Percentiles rank a stretch among this genome's conserved stretches.
These are phyloP conservation scores for Colletotrichum sp. DNA, from an alignment of 2,329 filamentous ascomycete genomes.

Conservation along the genomic window DNA sequence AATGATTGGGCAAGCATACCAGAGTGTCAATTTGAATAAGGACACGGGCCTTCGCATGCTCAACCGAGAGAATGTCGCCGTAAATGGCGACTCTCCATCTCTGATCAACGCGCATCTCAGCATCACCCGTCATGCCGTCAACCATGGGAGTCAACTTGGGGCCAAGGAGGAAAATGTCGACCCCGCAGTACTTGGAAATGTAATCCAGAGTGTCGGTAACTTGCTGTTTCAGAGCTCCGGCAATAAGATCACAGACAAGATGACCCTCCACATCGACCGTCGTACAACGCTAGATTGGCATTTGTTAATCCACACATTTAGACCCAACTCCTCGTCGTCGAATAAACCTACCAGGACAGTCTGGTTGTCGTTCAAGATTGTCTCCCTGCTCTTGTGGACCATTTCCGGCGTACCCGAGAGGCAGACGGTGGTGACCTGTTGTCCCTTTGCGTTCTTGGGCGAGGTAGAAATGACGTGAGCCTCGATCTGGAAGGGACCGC, in stretches of 20 bases:
- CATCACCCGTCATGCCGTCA: constrained; percentile 76
- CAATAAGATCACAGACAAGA: constrained; percentile 77
- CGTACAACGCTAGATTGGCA: constrained; percentile 78
- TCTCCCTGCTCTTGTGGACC: constrained; percentile 88
- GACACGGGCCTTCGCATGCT: constrained; percentile 95
- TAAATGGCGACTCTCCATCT: constrained; percentile 93
- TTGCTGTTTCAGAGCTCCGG: constrained; percentile 69
- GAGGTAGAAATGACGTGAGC: constrained; percentile 85
- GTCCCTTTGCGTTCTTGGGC: constrained; percentile 72
- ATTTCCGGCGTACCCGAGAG: constrained; percentile 87
- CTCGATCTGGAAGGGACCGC: constrained; percentile 73
- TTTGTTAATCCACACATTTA: constrained; percentile 26
- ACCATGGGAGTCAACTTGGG: constrained; percentile 85
- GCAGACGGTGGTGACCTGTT: constrained; percentile 84
- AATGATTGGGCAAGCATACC: constrained; percentile 50
- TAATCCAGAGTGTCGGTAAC: constrained; percentile 87
- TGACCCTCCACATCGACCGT: constrained; percentile 93
- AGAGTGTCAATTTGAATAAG: constrained; percentile 97
- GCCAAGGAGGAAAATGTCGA: constrained; percentile 94
- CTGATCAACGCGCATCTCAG: constrained; percentile 85
- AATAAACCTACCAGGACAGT: constrained; percentile 79
- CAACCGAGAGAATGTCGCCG: constrained; percentile 91
- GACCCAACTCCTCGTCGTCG: neutral
- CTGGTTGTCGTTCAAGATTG: constrained; percentile 88
- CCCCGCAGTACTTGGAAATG: constrained; percentile 86